A percentile compares a stretch with the other conserved stretches of the same genome.
These are phyloP conservation scores for Iberis pinnata DNA, from an alignment of 345 rosid genomes.

Conservation along the genomic window DNA sequence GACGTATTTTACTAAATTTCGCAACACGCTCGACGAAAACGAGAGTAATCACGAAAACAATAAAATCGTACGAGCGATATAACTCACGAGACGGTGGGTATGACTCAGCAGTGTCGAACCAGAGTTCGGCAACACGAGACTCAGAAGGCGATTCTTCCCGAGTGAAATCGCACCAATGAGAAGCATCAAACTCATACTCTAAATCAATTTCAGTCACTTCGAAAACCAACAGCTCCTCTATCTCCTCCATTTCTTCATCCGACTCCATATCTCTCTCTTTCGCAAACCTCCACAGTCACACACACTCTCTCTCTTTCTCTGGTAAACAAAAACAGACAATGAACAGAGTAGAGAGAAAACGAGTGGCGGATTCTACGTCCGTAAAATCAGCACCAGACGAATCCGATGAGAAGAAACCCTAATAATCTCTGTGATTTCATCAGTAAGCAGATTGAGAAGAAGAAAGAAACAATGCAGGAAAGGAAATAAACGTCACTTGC, in stretches of 20 bases:
- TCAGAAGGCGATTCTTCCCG: conserved; percentile 52
- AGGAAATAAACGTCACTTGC: no score
- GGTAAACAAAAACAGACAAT: not conserved
- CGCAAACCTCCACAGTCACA: conserved; percentile 13
- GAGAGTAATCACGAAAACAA: not conserved
- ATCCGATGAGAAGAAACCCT: conserved; percentile 30
- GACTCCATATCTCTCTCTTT: conserved; percentile 25
- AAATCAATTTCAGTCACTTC: conserved; percentile 74
- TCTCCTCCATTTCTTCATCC: conserved; percentile 38
- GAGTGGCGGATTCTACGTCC: not conserved
- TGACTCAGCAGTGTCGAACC: conserved; percentile 69
- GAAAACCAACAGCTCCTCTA: conserved; percentile 46
- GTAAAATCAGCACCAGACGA: conserved; percentile 1
- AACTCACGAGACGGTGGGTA: conserved; percentile 91
- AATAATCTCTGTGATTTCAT: conserved; percentile 23
- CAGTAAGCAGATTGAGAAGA: conserved; percentile 5
- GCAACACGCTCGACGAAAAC: no score
- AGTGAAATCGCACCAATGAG: conserved; percentile 67
- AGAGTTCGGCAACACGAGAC: conserved; percentile 57
- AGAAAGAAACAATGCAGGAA: not conserved
- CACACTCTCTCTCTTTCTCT: no score
- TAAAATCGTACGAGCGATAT: not conserved
- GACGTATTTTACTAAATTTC: no score
- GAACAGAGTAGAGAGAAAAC: not conserved
- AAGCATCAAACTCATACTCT: conserved; percentile 88